Evolutionary conservation across 2,329 filamentous ascomycete genomes (phyloP).

Genomic region (Ophiostoma himal-ulmi): DNA sequence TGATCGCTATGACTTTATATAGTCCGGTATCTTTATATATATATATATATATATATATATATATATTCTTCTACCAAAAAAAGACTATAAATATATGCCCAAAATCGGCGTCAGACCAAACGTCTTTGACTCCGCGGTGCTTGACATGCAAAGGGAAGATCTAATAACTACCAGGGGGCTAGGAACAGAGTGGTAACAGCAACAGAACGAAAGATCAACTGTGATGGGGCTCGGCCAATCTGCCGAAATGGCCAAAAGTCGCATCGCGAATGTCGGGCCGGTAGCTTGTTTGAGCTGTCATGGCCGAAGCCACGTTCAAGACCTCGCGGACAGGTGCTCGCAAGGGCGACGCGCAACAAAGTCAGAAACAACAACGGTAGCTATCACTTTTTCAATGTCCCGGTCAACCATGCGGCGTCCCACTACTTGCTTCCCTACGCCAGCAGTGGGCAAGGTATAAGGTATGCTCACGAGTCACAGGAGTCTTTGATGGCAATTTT

Average conservation of each 20-base stretch:
- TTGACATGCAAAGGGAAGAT: conserved; percentile 1
- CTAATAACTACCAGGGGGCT: neutral
- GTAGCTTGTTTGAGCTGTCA: conserved; percentile 20
- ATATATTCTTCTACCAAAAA: neutral
- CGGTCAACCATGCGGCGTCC: neutral
- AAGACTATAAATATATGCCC: neutral
- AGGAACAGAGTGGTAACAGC: neutral
- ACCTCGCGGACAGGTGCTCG: neutral
- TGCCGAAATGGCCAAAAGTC: conserved; percentile 23
- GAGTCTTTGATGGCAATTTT: neutral
- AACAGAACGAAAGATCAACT: conserved; percentile 25
- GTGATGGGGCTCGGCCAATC: conserved; percentile 19
- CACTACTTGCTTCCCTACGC: neutral
- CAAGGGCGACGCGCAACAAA: neutral
- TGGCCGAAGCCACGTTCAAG: conserved; percentile 21
- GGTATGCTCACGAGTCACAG: neutral
- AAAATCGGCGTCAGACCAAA: neutral
- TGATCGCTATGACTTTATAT: neutral
- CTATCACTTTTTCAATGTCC: neutral
- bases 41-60: neutral
- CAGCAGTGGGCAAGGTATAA: neutral
- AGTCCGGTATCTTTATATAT: neutral
- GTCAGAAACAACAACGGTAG: neutral
- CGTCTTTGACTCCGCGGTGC: neutral
- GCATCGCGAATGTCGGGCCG: conserved; percentile 16